Conservation (phyloP, 179 eudicot species). For the Patellifolia procumbens region DNA sequence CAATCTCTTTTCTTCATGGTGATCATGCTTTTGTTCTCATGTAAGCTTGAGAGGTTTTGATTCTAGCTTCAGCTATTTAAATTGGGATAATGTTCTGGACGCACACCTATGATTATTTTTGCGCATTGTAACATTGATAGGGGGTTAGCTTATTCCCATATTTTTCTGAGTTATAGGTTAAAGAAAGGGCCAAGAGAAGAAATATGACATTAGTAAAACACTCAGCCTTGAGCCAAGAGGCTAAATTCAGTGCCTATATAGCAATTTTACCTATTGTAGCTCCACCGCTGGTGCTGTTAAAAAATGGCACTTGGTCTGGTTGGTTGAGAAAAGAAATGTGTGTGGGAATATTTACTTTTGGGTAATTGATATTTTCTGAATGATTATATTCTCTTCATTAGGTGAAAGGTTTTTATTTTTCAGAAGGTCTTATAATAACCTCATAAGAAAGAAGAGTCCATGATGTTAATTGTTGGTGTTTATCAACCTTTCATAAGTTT, state of each 20-base stretch:
- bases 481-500: neutral
- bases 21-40: no score
- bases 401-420: neutral
- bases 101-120: no score
- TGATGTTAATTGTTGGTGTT: neutral
- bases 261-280: no score
- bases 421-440: neutral
- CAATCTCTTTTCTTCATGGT: no score
- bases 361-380: neutral
- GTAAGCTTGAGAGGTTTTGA: no score
- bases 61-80: no score
- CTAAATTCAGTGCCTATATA: no score
- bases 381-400: neutral
- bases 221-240: neutral
- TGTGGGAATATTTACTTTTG: neutral
- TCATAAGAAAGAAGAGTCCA: neutral
- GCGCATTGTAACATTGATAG: no score
- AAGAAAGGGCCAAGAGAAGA: neutral
- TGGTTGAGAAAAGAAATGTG: neutral
- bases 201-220: neutral
- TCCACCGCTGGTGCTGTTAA: neutral
- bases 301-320: neutral
- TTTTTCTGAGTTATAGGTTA: neutral
- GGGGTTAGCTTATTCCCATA: no score
- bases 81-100: no score